Evolutionary conservation across 768 basidiomycete species (phyloP).

Genomic region (Filobasidium wieringae): DNA sequence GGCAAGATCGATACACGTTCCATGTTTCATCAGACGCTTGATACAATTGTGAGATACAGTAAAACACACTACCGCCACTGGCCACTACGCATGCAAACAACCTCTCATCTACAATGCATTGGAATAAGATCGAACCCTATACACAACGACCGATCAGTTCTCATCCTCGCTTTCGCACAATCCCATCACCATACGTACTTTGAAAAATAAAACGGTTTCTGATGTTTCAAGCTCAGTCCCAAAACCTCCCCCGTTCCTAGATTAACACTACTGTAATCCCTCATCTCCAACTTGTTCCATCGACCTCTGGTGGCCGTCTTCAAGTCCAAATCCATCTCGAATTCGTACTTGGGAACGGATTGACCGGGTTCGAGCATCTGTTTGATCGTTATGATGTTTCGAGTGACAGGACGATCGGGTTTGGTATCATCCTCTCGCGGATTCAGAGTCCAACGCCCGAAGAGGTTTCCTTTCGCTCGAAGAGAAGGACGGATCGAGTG

Average conservation of each 20-base stretch:
- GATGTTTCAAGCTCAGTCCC: conserved; percentile 63
- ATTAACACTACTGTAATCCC: conserved; percentile 62
- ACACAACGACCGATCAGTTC: neutral
- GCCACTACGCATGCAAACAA: too few relatives aligned
- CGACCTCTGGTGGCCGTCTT: conserved; percentile 58
- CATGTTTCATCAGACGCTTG: too few relatives aligned
- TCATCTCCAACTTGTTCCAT: conserved; percentile 56
- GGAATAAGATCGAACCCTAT: conserved; percentile 7
- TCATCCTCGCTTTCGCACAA: neutral
- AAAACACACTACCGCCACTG: too few relatives aligned
- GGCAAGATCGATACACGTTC: too few relatives aligned
- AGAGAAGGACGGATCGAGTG: conserved; percentile 62
- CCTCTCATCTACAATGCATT: neutral
- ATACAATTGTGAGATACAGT: too few relatives aligned
- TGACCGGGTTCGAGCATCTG: conserved; percentile 31
- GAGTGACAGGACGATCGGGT: neutral
- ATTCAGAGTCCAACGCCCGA: conserved; percentile 28
- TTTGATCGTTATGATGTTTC: conserved; percentile 19
- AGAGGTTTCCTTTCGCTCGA: conserved; percentile 46
- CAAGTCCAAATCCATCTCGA: conserved; percentile 36
- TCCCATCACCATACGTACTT: conserved; percentile 52
- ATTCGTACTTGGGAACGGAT: conserved; percentile 32
- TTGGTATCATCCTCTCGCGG: conserved; percentile 3
- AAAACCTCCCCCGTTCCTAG: conserved; percentile 60
- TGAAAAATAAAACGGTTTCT: conserved; percentile 88